Evolutionary conservation across 1,139 yeast genomes (phyloP), one percentile per base, ranked within the genome.

Genomic region (Pichia sp.): DNA sequence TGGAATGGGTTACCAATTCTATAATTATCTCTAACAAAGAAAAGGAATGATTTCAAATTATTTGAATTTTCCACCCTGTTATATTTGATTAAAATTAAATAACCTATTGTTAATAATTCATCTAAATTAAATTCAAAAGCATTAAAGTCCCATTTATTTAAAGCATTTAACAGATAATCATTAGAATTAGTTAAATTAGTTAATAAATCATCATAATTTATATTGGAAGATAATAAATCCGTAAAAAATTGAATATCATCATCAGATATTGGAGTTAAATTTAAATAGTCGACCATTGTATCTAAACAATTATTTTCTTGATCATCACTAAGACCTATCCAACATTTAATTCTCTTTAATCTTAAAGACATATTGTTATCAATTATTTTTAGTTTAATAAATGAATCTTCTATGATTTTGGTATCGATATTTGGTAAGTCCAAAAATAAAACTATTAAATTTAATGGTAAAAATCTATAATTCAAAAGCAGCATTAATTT

Each of bases 1-100:
- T 91, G 98, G 66, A 89, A 91, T 7, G 91, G 87, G 57, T 89
- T 88, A 3, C 87, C 87, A 51, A 77, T 76, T 56, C 83, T 80
- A 60, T 91, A 91, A 34, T 85, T 75, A 54, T 84, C 84, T 49
- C 95, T 74, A 6, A 81, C 72, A 56, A 76, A 71, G 50, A 77
- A 74, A 23, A 83, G 64, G 50, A 85, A 70, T n/a, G 49, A 47
- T 24, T 40, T 33, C 2, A 50, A 31, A 4, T 28, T 23, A 15
- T 49, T 46, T n/a, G 18, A n/a, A 15, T 19, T 15, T 2, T 14
- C 27, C 3, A 18, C n/a, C 10, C 19, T 51, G 55, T 13, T 72
- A 52, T 43, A 68, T 63, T 27, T 61, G 49, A 41, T 75, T 41
- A 84, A 62, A 57, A 85, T 80, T 35, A 74, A 43, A 47, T 62